Conservation (phyloP, 1,139 yeast genomes). For the Debaryomycetaceae sp. region DNA sequence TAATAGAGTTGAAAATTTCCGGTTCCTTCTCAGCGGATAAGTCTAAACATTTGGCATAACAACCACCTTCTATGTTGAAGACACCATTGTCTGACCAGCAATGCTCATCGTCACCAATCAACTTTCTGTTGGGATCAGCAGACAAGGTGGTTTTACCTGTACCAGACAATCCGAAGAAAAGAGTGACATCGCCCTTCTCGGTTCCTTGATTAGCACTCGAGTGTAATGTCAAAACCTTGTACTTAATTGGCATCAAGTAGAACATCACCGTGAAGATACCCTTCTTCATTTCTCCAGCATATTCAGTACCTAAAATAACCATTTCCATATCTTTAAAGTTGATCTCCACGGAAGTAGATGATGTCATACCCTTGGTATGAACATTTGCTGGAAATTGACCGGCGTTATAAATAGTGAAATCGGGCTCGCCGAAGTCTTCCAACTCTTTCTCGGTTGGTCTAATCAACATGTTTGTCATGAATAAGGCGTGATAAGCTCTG, state of each 20-base stretch:
- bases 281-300: slow-evolving; percentile 99
- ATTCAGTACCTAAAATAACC: slow-evolving; percentile 98
- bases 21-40: slow-evolving; percentile 92
- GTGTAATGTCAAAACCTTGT: slow-evolving; percentile 89
- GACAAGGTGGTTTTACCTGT: slow-evolving; percentile 98
- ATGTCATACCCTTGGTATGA: slow-evolving; percentile 96
- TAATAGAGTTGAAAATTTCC: slow-evolving; percentile 92
- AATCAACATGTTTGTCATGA: slow-evolving; percentile 97
- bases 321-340: slow-evolving; percentile 98
- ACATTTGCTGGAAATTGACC: slow-evolving; percentile 99
- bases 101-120: slow-evolving; percentile 99
- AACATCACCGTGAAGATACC: slow-evolving; percentile 99
- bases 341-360: slow-evolving; percentile 92
- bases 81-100: slow-evolving; percentile 99
- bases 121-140: slow-evolving; percentile 91
- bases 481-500: slow-evolving; percentile 96
- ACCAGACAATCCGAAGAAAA: slow-evolving; percentile 96
- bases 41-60: slow-evolving; percentile 97
- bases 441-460: slow-evolving; percentile 92
- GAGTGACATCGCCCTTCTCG: slow-evolving; percentile 73
- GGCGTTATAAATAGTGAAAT: slow-evolving; percentile 96
- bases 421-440: slow-evolving; percentile 91
- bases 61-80: slow-evolving; percentile 98
- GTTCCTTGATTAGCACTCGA: slow-evolving; percentile 93
- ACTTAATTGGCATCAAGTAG: slow-evolving; percentile 95